Base-by-base conservation (phyloP, 345 rosid species). In the Zanthoxylum bungeanum region DNA sequence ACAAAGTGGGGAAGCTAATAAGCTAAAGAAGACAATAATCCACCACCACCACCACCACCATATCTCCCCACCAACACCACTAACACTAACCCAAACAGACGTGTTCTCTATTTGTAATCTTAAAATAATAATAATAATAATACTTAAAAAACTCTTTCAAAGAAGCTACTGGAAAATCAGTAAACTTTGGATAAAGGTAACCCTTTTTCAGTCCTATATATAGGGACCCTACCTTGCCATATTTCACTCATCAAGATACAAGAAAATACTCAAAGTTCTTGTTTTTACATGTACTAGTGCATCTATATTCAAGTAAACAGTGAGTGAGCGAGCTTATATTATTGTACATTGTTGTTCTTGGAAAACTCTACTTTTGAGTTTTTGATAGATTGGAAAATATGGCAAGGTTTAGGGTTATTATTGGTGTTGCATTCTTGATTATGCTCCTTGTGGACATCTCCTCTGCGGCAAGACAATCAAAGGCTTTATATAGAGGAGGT, bases 391-490 rank as follows among this genome's bases (percentile, higher is more conserved):
- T 17, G 33, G 61, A 63, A 78, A 86, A 84, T 51, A 51, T 51
- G 80, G 60, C 42, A 1, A 66, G 74, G 16, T 24, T 67, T 33
- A 82, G 82, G 62, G 60, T 79, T 44, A 56, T 84, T 53, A 51
- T 82, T 21, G 84, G 77, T 7, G 73, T 62, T 84, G 84, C 80
- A 68, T 79, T 84, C 64, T 70, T 84, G 76, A 64, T 75, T 62
- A 60, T 86, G 73, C 73, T 86, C 30, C 44, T 84, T 56, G 75
- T 84, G 51, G 81, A 86, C 71, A 60, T 86, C 3, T 60, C 78
- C 67, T 77, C 82, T 49, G 90, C 85, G n/a, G 84, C 78, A 42
- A 86, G 88, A 79, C 52, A 64, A 6, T 52, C 71, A 12, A 79
- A 60, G 66, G 66, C 47, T 5, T 8, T 49, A 2, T 67, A 47